These are phyloP conservation scores for Aspergillus fijiensis DNA, from an alignment of 2,329 filamentous ascomycete species.

Conservation along the genomic window DNA sequence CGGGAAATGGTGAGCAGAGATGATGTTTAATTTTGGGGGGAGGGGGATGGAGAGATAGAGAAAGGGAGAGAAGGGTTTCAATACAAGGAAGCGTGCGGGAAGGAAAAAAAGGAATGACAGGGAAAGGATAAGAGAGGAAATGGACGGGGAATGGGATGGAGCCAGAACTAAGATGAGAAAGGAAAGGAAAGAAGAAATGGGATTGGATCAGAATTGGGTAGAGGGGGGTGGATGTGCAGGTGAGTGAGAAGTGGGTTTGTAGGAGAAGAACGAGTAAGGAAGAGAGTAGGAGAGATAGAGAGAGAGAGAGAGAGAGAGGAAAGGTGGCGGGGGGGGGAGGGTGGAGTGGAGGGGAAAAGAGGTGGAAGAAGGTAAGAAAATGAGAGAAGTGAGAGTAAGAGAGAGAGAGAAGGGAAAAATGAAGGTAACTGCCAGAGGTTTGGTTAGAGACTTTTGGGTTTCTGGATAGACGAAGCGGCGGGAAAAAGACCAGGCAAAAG, in stretches of 20 bases:
- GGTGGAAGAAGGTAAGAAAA: constrained; percentile 10
- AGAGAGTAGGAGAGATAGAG: constrained; percentile 5
- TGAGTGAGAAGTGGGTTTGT: constrained; percentile 5
- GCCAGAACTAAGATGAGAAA: constrained; percentile 15
- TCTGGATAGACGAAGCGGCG: constrained; percentile 21
- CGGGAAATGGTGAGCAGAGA: neutral
- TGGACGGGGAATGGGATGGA: neutral
- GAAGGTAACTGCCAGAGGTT: constrained; percentile 15
- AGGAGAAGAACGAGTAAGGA: constrained; percentile 15
- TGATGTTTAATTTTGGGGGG: neutral
- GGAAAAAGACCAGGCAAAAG: constrained; percentile 21
- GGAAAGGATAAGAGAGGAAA: constrained; percentile 13
- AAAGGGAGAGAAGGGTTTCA: neutral
- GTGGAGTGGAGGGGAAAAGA: neutral
- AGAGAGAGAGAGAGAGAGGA: neutral
- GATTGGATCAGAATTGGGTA: constrained; percentile 6
- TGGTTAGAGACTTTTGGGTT: constrained; percentile 20
- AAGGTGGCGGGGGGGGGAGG: neutral
- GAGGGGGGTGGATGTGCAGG: neutral
- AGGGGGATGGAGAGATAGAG: constrained; percentile 3
- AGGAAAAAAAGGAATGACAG: constrained; percentile 16
- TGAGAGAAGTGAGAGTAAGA: constrained; percentile 17
- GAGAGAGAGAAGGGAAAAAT: constrained; percentile 18
- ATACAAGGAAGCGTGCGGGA: constrained; percentile 11
- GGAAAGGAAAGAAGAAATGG: constrained; percentile 16